phyloP scores from a whole-genome alignment of 768 basidiomycete genomes.

The Baorangia bicolor region DNA sequence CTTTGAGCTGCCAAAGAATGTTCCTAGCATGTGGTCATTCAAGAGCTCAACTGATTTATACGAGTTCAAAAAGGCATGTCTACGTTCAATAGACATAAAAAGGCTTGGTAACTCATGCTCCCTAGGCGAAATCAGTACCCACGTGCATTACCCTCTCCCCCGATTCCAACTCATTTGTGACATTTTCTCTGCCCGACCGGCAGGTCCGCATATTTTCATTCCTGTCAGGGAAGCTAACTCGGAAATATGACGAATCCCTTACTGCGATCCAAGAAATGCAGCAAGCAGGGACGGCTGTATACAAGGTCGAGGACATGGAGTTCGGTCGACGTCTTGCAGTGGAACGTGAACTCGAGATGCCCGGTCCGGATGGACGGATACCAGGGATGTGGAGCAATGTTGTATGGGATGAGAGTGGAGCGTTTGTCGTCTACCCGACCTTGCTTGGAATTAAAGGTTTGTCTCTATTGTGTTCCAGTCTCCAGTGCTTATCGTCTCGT shows the following conservation, averaged over 20 bases:
- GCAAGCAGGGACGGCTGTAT: constrained; percentile 91
- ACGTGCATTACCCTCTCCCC: constrained; percentile 92
- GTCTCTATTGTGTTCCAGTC: constrained; percentile 11
- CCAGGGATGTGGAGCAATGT: constrained; percentile 84
- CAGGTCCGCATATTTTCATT: constrained; percentile 94
- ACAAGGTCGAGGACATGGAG: constrained; percentile 97
- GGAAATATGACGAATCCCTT: constrained; percentile 95
- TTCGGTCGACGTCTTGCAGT: constrained; percentile 94
- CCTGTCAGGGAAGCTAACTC: constrained; percentile 81
- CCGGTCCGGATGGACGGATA: constrained; percentile 67
- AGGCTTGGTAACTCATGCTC: neutral
- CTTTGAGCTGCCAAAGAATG: constrained; percentile 77
- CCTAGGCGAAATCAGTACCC: constrained; percentile 85
- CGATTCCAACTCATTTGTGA: constrained; percentile 84
- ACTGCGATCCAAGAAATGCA: constrained; percentile 97
- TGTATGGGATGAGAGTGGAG: constrained; percentile 98
- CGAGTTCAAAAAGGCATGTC: constrained; percentile 91
- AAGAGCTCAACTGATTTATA: constrained; percentile 93
- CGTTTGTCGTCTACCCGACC: constrained; percentile 91
- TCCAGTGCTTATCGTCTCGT: neutral
- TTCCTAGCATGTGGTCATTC: constrained; percentile 82
- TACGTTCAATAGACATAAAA: neutral
- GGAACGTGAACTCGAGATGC: constrained; percentile 87
- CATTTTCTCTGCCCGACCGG: constrained; percentile 90
- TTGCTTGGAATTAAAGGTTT: constrained; percentile 93